Evolutionary conservation across 371 early-diverging fungal genomes (phyloP), one percentile per base, ranked within the genome.

Genomic region (Apophysomyces trapeziformis): DNA sequence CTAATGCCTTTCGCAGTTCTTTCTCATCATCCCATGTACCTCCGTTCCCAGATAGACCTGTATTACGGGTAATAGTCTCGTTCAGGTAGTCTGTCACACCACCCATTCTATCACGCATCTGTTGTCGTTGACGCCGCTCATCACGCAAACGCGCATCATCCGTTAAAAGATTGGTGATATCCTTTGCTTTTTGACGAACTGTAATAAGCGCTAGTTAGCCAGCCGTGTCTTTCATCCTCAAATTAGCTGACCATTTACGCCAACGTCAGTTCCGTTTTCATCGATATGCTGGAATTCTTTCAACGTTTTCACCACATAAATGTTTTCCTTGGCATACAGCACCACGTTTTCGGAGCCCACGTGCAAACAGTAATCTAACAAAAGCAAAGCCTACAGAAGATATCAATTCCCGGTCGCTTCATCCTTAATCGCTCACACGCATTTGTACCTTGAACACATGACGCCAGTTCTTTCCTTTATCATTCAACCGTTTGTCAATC

Each of bases 381-480:
- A 64, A 9, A 78, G 77, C 39, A 88, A 65, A 11, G 85, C 76
- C 83, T 77, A 68, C 60, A 59, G 39, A 37, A 7, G 3, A 36
- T 16, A 7, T 61, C 32, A 63, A 62, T 60, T 62, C 64, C 16
- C 7, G 32, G 54, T 13, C 46, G 50, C 38, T 41, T 14, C 18
- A 38, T 43, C 36, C 57, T 6, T 39, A 50, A 61, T 26, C 32
- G 32, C 32, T 26, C 2, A 2, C 32, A 26, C 32, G 32, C 37
- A 60, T n/a, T 67, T 68, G 70, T 79, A 90, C 95, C 87, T 97
- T 98, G 77, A 92, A 96, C 35, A 98, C 97, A 75, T 98, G 98
- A 56, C 97, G 83, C 98, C 98, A 98, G 83, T 96, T 91, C 83
- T 94, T 95, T 38, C 98, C 98, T 65, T 90, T 88, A 78, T 97